Evolutionary conservation across 1,284 basidiomycete genomes (phyloP).

Genomic region (Irpex sp.): DNA sequence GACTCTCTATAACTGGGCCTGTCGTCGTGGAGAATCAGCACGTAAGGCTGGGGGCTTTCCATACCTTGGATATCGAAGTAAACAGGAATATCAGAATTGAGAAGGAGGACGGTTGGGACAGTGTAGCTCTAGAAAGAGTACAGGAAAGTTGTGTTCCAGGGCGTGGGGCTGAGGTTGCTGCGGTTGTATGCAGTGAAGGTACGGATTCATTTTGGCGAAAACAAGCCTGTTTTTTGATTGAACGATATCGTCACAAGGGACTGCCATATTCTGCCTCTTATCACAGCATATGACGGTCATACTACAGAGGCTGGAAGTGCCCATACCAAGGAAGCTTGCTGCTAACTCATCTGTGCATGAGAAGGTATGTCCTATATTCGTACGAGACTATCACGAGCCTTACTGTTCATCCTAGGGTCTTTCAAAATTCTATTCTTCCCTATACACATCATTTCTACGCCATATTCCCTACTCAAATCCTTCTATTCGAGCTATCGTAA

Average conservation of each 20-base stretch:
- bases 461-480: conserved; percentile 82
- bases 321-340: conserved; percentile 90
- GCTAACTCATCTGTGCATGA: conserved; percentile 81
- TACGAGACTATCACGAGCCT: neutral
- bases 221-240: neutral
- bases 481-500: conserved; percentile 84
- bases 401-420: conserved; percentile 44
- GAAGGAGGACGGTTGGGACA: conserved; percentile 87
- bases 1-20: conserved; percentile 85
- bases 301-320: conserved; percentile 85
- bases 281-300: conserved; percentile 98
- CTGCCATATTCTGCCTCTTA: conserved; percentile 90
- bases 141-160: conserved; percentile 90
- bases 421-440: conserved; percentile 75
- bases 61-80: conserved; percentile 92
- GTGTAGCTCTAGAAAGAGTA: conserved; percentile 78
- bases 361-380: conserved; percentile 39
- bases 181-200: conserved; percentile 93
- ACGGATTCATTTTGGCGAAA: neutral
- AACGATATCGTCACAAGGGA: conserved; percentile 44
- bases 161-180: conserved; percentile 93
- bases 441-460: conserved; percentile 87
- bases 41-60: conserved; percentile 93
- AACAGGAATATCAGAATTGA: conserved; percentile 92
- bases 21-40: conserved; percentile 90